phyloP scores from a whole-genome alignment of 2,329 filamentous ascomycete genomes.

The Arthrobotrys conoides region DNA sequence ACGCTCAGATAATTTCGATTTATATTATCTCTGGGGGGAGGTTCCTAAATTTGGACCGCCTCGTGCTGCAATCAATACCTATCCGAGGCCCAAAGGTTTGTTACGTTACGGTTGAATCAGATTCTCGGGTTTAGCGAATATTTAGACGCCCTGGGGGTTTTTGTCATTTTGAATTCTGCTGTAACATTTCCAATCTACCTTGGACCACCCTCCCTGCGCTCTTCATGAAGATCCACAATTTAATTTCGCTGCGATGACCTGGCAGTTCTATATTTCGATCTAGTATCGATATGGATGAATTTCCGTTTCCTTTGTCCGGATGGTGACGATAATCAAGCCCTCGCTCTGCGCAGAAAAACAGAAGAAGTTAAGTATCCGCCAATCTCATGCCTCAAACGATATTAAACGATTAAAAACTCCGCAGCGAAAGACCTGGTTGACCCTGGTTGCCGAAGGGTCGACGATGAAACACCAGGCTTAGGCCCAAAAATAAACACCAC shows the following conservation, averaged over 20 bases:
- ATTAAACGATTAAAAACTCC: slow-evolving; percentile 49
- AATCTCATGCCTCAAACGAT: slow-evolving; percentile 51
- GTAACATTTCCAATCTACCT: slow-evolving; percentile 21
- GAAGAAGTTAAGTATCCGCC: slow-evolving; percentile 55
- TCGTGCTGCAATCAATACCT: background rate
- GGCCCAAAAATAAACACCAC: slow-evolving; percentile 59
- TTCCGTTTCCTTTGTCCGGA: slow-evolving; percentile 34
- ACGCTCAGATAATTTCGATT: slow-evolving; percentile 30
- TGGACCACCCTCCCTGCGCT: background rate
- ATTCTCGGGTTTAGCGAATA: slow-evolving; percentile 21
- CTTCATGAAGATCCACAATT: slow-evolving; percentile 41
- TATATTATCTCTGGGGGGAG: background rate
- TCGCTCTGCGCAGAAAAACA: slow-evolving; percentile 39
- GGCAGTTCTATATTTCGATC: slow-evolving; percentile 37
- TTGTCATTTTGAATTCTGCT: background rate
- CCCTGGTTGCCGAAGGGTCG: slow-evolving; percentile 50
- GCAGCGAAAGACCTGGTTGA: slow-evolving; percentile 39
- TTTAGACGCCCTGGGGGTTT: slow-evolving; percentile 1
- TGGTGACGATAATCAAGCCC: slow-evolving; percentile 42
- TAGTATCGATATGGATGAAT: slow-evolving; percentile 58
- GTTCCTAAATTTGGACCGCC: slow-evolving; percentile 20
- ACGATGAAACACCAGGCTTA: slow-evolving; percentile 47
- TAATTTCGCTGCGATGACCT: slow-evolving; percentile 31
- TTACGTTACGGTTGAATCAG: slow-evolving; percentile 15
- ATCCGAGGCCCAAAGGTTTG: slow-evolving; percentile 10